A percentile compares a stretch with the other conserved stretches of the same genome.
phyloP scores from a whole-genome alignment of 306 rosid species.

The Rosa lucieae region DNA sequence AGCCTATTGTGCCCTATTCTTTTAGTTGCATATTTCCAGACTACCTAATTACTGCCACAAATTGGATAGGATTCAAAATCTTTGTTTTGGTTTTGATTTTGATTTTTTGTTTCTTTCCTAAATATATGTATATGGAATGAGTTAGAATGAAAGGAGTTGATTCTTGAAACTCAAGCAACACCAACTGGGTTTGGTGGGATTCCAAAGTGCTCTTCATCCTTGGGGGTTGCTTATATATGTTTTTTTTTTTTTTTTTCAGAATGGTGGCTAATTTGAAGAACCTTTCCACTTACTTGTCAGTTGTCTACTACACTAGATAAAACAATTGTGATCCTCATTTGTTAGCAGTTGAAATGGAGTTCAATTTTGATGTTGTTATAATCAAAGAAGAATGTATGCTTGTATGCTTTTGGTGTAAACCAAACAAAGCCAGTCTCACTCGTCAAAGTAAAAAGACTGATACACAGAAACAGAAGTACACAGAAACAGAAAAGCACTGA shows the following conservation, averaged over 20 bases:
- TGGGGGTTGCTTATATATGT: not conserved
- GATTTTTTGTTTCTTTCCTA: not conserved
- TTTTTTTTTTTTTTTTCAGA: not conserved
- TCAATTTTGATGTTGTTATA: not conserved
- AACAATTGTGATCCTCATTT: not conserved
- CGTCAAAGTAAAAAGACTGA: not conserved
- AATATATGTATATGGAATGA: conserved; percentile 5
- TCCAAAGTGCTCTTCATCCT: not conserved
- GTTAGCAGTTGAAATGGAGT: not conserved
- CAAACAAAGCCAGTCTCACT: not conserved
- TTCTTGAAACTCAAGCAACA: not conserved
- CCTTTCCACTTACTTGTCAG: not conserved
- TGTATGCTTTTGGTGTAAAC: not conserved
- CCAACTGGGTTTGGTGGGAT: not conserved
- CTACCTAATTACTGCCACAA: not conserved
- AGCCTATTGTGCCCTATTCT: not conserved
- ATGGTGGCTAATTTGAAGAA: not conserved
- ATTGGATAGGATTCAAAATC: conserved; percentile 1
- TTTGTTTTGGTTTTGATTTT: not conserved
- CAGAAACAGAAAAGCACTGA: no score
- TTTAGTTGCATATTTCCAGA: conserved; percentile 2
- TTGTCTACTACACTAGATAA: not conserved
- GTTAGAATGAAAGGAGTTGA: not conserved
- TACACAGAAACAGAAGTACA: no score
- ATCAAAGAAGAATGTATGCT: not conserved